phyloP scores from a whole-genome alignment of 495 filamentous ascomycete species.

The Parachaetomium inaequale region DNA sequence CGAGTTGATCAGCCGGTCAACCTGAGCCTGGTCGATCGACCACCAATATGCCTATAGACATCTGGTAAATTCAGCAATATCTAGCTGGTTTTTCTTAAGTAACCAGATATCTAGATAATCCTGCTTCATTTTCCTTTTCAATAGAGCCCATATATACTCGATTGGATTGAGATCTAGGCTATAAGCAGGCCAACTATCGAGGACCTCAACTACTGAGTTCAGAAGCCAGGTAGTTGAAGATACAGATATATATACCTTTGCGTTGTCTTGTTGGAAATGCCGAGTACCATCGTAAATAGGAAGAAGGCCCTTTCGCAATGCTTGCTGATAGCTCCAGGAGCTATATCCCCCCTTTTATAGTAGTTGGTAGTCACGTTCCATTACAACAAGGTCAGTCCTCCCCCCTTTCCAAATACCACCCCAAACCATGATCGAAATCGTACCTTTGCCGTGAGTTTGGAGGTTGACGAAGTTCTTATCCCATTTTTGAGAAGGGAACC shows the following conservation, averaged over 20 bases:
- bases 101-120: background rate
- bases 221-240: background rate
- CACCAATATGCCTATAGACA: background rate
- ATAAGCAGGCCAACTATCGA: background rate
- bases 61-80: background rate
- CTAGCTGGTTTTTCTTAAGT: constrained; percentile 1
- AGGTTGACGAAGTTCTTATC: background rate
- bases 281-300: background rate
- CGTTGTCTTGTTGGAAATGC: constrained; percentile 4
- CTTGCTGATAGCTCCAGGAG: background rate
- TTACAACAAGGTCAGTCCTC: background rate
- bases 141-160: background rate
- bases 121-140: background rate
- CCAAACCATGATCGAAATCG: background rate
- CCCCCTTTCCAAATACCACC: background rate
- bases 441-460: background rate
- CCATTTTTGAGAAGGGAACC: too few relatives aligned
- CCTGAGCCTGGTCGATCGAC: background rate
- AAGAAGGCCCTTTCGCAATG: background rate
- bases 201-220: background rate
- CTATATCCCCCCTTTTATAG: background rate
- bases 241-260: background rate
- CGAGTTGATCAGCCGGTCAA: background rate
- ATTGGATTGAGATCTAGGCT: constrained; percentile 3
- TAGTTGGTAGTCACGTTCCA: background rate